Conservation (phyloP, 1,284 basidiomycete genomes). For the Lentinula novae-zelandiae region DNA sequence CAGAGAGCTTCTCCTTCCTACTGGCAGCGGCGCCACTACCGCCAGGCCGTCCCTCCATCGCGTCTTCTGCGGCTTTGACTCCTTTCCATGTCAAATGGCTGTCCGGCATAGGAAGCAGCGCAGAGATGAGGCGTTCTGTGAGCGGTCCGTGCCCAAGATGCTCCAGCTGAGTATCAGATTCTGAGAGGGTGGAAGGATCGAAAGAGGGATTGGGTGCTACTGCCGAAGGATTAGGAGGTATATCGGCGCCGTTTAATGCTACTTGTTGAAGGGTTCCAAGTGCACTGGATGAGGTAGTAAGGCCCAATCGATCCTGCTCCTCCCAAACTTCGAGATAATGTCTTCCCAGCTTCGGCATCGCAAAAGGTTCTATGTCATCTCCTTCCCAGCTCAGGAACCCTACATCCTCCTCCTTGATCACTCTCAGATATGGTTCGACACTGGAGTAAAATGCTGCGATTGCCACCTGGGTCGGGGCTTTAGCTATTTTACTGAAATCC, state of each 20-base stretch:
- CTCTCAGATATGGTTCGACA: slow-evolving; percentile 83
- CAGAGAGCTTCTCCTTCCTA: slow-evolving; percentile 67
- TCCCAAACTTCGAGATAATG: slow-evolving; percentile 93
- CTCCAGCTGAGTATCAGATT: slow-evolving; percentile 61
- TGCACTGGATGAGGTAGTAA: slow-evolving; percentile 35
- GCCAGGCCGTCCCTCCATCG: slow-evolving; percentile 77
- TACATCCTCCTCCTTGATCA: slow-evolving; percentile 86
- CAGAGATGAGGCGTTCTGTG: slow-evolving; percentile 78
- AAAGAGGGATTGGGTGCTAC: slow-evolving; percentile 52
- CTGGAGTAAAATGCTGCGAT: slow-evolving; percentile 78
- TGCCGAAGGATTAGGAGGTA: slow-evolving; percentile 21
- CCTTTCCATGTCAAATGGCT: slow-evolving; percentile 55
- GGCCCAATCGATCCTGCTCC: slow-evolving; percentile 67
- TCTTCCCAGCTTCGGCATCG: slow-evolving; percentile 83
- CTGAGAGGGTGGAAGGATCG: slow-evolving; percentile 70
- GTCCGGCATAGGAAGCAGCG: slow-evolving; percentile 66
- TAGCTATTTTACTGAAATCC: slow-evolving; percentile 77
- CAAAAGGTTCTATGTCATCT: slow-evolving; percentile 83
- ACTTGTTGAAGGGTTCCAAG: slow-evolving; percentile 24
- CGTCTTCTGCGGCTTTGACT: slow-evolving; percentile 74
- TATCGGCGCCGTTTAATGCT: slow-evolving; percentile 5
- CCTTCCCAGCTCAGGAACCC: slow-evolving; percentile 86
- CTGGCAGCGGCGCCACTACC: slow-evolving; percentile 71
- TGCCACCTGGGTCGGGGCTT: slow-evolving; percentile 64
- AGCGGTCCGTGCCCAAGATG: slow-evolving; percentile 75